Evolutionary conservation across 805 yeast genomes (phyloP).

Genomic region (Scheffersomyces stipitis): DNA sequence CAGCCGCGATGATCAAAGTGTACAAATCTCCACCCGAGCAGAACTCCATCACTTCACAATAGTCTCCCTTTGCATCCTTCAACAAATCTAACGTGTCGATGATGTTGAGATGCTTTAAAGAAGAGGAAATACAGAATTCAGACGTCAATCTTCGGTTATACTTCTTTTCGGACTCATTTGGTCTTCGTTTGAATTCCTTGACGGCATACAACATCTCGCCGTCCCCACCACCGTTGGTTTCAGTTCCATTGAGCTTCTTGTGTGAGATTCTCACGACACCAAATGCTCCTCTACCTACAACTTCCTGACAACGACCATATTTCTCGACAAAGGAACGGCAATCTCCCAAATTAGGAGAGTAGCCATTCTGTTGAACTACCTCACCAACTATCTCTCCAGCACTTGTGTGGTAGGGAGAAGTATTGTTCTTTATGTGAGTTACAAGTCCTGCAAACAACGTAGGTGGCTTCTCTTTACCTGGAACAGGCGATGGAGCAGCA

Average conservation of each 20-base stretch:
- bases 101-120: slow-evolving; percentile 74
- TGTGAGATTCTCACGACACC: slow-evolving; percentile 92
- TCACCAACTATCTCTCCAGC: not conserved
- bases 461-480: slow-evolving; percentile 51
- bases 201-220: slow-evolving; percentile 72
- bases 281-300: slow-evolving; percentile 90
- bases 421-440: slow-evolving; percentile 49
- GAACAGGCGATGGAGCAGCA: slow-evolving; percentile 4
- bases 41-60: slow-evolving; percentile 83
- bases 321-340: slow-evolving; percentile 72
- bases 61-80: slow-evolving; percentile 79
- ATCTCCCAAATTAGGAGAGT: slow-evolving; percentile 25
- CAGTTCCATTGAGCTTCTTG: slow-evolving; percentile 43
- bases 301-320: slow-evolving; percentile 93
- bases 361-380: slow-evolving; percentile 1
- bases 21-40: slow-evolving; percentile 82
- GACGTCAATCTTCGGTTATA: slow-evolving; percentile 74
- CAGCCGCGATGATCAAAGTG: slow-evolving; percentile 69
- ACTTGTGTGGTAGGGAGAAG: slow-evolving; percentile 13
- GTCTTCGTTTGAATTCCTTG: slow-evolving; percentile 73
- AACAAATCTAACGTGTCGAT: slow-evolving; percentile 74
- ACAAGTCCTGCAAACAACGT: slow-evolving; percentile 69
- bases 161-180: slow-evolving; percentile 61
- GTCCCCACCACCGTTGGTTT: slow-evolving; percentile 14
- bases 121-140: slow-evolving; percentile 80